A percentile compares a stretch with the other conserved stretches of the same genome.
Evolutionary conservation across 768 basidiomycete genomes (phyloP).

Genomic region (Hericium coralloides): DNA sequence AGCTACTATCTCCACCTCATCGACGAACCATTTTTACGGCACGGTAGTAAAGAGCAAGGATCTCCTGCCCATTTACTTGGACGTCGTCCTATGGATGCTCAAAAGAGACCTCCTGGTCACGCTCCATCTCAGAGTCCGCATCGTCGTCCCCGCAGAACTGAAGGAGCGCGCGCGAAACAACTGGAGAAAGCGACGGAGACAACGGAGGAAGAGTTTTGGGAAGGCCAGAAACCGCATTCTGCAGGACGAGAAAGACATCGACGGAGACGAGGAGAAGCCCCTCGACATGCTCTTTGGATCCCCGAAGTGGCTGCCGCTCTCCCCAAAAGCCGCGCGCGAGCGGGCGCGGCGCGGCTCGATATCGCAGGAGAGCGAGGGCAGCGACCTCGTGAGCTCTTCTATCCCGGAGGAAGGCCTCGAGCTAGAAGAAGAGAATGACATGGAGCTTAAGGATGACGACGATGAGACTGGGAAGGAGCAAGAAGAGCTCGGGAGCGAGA

Average conservation of each 20-base stretch:
- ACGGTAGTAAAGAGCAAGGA: conserved; percentile 67
- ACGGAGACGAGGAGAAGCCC: conserved; percentile 9
- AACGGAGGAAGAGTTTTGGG: conserved; percentile 23
- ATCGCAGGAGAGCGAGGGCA: conserved; percentile 18
- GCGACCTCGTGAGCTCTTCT: conserved; percentile 27
- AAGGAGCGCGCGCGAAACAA: conserved; percentile 55
- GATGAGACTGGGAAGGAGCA: conserved; percentile 26
- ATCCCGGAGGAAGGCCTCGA: conserved; percentile 24
- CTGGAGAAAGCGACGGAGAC: conserved; percentile 27
- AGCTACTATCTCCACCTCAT: conserved; percentile 61
- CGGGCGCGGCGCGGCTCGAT: conserved; percentile 33
- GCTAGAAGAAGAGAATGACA: conserved; percentile 18
- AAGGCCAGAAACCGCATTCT: conserved; percentile 9
- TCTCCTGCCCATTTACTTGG: conserved; percentile 59
- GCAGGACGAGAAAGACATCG: conserved; percentile 7
- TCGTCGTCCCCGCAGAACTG: conserved; percentile 69
- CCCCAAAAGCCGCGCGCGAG: conserved; percentile 42
- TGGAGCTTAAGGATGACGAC: conserved; percentile 19
- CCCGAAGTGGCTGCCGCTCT: conserved; percentile 39
- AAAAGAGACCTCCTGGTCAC: conserved; percentile 80
- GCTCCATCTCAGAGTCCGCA: conserved; percentile 76
- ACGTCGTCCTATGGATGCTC: conserved; percentile 87
- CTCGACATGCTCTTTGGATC: conserved; percentile 5
- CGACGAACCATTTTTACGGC: conserved; percentile 71
- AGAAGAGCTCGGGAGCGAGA: conserved; percentile 31